Evolutionary conservation across 495 filamentous ascomycete genomes (phyloP).

Genomic region (Penicillium herquei): DNA sequence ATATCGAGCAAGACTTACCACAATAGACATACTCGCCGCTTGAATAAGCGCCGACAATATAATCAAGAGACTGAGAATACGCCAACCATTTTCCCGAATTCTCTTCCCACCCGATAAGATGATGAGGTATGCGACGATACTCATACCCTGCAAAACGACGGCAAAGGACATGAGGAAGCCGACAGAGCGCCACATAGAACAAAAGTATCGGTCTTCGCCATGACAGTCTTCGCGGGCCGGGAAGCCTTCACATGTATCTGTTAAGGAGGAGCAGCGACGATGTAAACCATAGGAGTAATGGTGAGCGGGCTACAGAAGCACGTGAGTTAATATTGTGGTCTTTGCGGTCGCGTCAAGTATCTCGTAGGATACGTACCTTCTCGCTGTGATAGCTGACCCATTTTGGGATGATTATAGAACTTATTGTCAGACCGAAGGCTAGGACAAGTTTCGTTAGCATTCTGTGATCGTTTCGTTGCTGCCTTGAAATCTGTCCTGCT

Average conservation of each 20-base stretch:
- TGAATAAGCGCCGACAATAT: conserved; percentile 59
- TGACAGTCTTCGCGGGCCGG: conserved; percentile 66
- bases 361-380: conserved; percentile 39
- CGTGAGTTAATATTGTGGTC: not conserved
- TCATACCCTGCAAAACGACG: conserved; percentile 71
- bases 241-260: conserved; percentile 55
- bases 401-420: conserved; percentile 68
- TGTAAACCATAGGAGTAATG: conserved; percentile 77
- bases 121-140: conserved; percentile 69
- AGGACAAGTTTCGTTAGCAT: not conserved
- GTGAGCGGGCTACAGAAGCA: conserved; percentile 36
- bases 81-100: conserved; percentile 76
- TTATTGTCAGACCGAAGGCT: conserved; percentile 78
- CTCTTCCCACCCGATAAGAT: conserved; percentile 74
- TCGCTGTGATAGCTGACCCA: conserved; percentile 77
- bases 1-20: conserved; percentile 56
- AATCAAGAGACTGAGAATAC: conserved; percentile 63
- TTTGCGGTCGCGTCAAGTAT: not conserved
- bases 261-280: conserved; percentile 69
- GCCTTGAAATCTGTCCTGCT: not conserved
- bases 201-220: conserved; percentile 72
- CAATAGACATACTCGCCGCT: conserved; percentile 69
- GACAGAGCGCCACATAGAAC: conserved; percentile 84
- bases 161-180: conserved; percentile 85
- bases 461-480: not conserved